A percentile compares a stretch with the other conserved stretches of the same genome.
phyloP scores from a whole-genome alignment of 2,329 filamentous ascomycete species.

The Bipolaris zeicola region DNA sequence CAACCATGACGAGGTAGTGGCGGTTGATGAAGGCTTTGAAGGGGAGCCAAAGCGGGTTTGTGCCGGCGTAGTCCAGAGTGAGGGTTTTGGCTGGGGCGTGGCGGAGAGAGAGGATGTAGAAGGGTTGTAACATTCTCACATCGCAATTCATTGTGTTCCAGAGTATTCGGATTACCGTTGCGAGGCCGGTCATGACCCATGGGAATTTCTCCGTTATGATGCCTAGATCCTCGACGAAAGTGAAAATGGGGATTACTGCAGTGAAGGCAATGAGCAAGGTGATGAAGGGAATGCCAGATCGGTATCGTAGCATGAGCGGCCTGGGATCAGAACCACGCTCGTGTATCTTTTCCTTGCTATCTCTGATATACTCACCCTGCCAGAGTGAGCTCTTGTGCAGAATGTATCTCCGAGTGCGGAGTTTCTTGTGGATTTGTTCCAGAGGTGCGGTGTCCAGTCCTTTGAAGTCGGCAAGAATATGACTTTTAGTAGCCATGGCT shows the following conservation, averaged over 20 bases:
- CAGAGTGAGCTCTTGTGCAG: constrained; percentile 73
- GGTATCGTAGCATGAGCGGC: constrained; percentile 69
- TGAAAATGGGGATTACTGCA: constrained; percentile 63
- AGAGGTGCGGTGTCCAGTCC: constrained; percentile 71
- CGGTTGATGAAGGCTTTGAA: constrained; percentile 66
- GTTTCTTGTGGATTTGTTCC: constrained; percentile 68
- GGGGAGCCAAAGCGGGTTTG: constrained; percentile 70
- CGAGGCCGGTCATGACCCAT: constrained; percentile 68
- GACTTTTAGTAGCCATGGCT: constrained; percentile 74
- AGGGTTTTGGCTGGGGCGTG: constrained; percentile 69
- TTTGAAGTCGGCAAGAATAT: constrained; percentile 76
- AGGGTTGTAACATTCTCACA: constrained; percentile 75
- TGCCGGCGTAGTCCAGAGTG: constrained; percentile 73
- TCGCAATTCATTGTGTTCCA: constrained; percentile 73
- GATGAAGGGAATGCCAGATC: constrained; percentile 66
- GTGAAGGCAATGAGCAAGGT: constrained; percentile 62
- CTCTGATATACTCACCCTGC: constrained; percentile 61
- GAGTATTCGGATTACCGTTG: constrained; percentile 69
- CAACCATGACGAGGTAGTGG: constrained; percentile 68
- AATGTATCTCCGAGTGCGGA: constrained; percentile 71
- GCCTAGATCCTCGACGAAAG: constrained; percentile 62
- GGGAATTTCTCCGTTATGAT: constrained; percentile 65
- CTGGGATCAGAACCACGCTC: constrained; percentile 60
- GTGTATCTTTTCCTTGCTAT: constrained; percentile 57
- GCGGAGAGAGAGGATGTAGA: constrained; percentile 70